Base-by-base conservation (phyloP, 345 rosid genomes). In the Hibiscus trionum region DNA sequence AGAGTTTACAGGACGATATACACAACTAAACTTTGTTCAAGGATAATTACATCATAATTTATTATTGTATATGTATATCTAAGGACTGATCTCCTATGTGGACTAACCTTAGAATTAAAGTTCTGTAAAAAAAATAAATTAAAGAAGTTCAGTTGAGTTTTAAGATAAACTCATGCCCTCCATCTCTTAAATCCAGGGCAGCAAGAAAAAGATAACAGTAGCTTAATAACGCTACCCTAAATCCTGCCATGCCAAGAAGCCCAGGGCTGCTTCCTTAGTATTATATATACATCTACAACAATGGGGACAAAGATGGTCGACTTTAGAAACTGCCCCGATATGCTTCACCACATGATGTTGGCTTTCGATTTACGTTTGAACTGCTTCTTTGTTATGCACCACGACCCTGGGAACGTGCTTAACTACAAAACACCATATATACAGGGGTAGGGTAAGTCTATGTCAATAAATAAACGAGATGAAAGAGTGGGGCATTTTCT, bases 331-430 rank as follows among this genome's bases (percentile, higher is more conserved):
- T 39, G 16, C 27, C 14, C 12, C 16, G 14, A 26, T 12, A 71
- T 55, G 59, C 27, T 77, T 88, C 77, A 89, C 93, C 93, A 84
- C 64, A 73, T 78, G 29, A 82, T 66, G 73, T 80, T 82, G 75
- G 86, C 83, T 71, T 88, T 84, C 24, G 90, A 80, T 79, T 84
- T 91, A 56, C 79, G 85, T 17, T 84, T 86, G 72, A 87, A 91
- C 67, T 80, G 87, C 83, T 88, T 90, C 88, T 80, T 90, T 59
- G 85, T 90, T 77, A 84, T 57, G 77, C 98, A 90, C 98, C 97
- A 94, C 14, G 84, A 61, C 46, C 76, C 87, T n/a, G 88, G 92
- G 76, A 94, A 94, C 37, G 87, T 84, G 83, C 98, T 94, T 77
- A 90, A 82, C 96, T 91, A 85, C 78, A 61, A 62, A 66, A 70